Percentiles rank a stretch among this genome's conserved stretches.
Conservation (phyloP, 2,329 filamentous ascomycete species). For the Colletotrichum sp. region DNA sequence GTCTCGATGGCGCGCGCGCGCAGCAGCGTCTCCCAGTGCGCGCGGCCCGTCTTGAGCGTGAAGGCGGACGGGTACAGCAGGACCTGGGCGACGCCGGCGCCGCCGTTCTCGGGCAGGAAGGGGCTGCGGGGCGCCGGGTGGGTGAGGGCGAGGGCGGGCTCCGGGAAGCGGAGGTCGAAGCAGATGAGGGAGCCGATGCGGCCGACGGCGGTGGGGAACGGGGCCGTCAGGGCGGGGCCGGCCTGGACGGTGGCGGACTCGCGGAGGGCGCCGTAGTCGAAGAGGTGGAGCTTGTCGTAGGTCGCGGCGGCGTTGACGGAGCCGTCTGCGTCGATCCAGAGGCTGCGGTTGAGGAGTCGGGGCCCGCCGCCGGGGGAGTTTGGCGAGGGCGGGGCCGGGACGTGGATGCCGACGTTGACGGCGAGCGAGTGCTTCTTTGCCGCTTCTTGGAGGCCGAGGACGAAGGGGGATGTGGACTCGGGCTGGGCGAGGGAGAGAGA, state of each 20-base stretch:
- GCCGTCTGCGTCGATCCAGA: slow-evolving; percentile 55
- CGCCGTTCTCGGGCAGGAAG: slow-evolving; percentile 26
- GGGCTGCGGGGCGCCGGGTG: slow-evolving; percentile 36
- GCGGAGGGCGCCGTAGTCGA: slow-evolving; percentile 67
- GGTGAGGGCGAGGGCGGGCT: slow-evolving; percentile 72
- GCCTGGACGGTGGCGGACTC: slow-evolving; percentile 69
- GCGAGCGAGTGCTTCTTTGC: slow-evolving; percentile 69
- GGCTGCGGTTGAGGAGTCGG: slow-evolving; percentile 56
- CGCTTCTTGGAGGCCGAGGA: slow-evolving; percentile 73
- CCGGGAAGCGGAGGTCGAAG: slow-evolving; percentile 88
- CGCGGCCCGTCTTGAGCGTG: slow-evolving; percentile 81
- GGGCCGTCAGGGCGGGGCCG: slow-evolving; percentile 66
- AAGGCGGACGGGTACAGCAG: slow-evolving; percentile 91
- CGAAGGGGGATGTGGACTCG: slow-evolving; percentile 71
- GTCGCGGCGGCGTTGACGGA: slow-evolving; percentile 41
- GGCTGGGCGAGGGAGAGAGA: slow-evolving; percentile 74
- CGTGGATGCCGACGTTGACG: slow-evolving; percentile 89
- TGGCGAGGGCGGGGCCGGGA: slow-evolving; percentile 58
- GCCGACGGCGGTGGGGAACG: slow-evolving; percentile 77
- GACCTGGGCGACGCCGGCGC: slow-evolving; percentile 64
- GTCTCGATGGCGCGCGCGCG: slow-evolving; percentile 86
- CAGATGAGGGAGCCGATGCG: slow-evolving; percentile 83
- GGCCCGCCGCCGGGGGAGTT: slow-evolving; percentile 10
- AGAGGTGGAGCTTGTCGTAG: slow-evolving; percentile 88
- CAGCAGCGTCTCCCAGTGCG: slow-evolving; percentile 85